These are phyloP conservation scores for Waltiozyma solani DNA, from an alignment of 1,139 yeast genomes.

Conservation along the genomic window DNA sequence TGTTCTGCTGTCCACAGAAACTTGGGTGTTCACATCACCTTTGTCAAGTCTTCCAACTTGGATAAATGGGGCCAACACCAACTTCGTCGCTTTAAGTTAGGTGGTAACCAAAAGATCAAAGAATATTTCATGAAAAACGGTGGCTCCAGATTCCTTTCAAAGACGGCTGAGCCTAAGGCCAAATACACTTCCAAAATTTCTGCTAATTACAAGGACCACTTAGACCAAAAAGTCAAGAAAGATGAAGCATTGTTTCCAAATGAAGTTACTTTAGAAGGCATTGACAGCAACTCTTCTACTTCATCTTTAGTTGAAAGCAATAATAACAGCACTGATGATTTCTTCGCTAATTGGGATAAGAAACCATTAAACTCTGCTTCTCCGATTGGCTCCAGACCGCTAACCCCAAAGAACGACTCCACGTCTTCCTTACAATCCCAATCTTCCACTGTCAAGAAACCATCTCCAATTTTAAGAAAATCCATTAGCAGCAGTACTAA, in stretches of 20 bases:
- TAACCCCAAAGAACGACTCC: slow-evolving; percentile 20
- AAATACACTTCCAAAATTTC: slow-evolving; percentile 82
- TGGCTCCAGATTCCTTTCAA: slow-evolving; percentile 56
- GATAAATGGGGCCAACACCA: slow-evolving; percentile 91
- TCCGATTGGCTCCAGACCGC: slow-evolving; percentile 24
- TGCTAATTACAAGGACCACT: slow-evolving; percentile 63
- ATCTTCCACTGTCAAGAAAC: slow-evolving; percentile 16
- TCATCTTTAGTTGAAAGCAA: slow-evolving; percentile 27
- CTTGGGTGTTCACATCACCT: slow-evolving; percentile 90
- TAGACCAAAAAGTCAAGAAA: slow-evolving; percentile 53
- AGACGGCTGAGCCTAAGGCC: slow-evolving; percentile 52
- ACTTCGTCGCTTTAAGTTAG: slow-evolving; percentile 81
- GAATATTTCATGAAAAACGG: slow-evolving; percentile 80
- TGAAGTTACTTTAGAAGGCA: slow-evolving; percentile 49
- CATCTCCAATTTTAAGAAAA: slow-evolving; percentile 13
- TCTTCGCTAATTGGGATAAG: slow-evolving; percentile 86
- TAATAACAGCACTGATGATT: slow-evolving; percentile 56
- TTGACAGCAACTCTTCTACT: slow-evolving; percentile 29
- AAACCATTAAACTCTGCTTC: slow-evolving; percentile 16
- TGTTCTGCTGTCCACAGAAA: slow-evolving; percentile 97
- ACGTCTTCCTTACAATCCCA: slow-evolving; percentile 3
- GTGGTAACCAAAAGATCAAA: slow-evolving; percentile 82
- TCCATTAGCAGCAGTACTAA: slow-evolving; percentile 18
- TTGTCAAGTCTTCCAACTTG: slow-evolving; percentile 85
- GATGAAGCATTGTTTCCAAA: slow-evolving; percentile 69